Evolutionary conservation across 768 basidiomycete genomes (phyloP).

Genomic region (Boletus sensibilis): DNA sequence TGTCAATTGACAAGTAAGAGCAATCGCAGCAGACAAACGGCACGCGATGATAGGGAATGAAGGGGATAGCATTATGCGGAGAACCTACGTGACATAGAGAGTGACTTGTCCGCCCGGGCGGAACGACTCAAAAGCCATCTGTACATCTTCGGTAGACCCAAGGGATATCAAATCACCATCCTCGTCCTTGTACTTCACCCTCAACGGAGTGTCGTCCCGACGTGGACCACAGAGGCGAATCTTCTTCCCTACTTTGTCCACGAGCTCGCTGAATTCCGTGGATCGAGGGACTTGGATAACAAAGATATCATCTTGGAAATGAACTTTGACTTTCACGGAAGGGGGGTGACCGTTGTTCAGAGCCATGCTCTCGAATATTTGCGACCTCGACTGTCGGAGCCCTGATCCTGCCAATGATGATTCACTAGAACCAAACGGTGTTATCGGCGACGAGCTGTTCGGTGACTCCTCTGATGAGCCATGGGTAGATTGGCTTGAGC

Average conservation of each 20-base stretch:
- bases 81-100: constrained; percentile 67
- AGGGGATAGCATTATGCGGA: background rate
- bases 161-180: constrained; percentile 89
- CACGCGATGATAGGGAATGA: background rate
- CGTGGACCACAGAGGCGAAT: constrained; percentile 87
- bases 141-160: constrained; percentile 88
- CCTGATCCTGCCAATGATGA: constrained; percentile 64
- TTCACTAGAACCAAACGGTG: constrained; percentile 88
- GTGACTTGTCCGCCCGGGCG: constrained; percentile 79
- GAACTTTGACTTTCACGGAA: constrained; percentile 89
- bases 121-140: constrained; percentile 89
- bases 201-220: constrained; percentile 74
- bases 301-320: constrained; percentile 93
- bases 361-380: constrained; percentile 46
- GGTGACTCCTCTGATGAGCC: constrained; percentile 85
- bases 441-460: constrained; percentile 82
- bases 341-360: constrained; percentile 33
- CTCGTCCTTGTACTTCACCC: constrained; percentile 89
- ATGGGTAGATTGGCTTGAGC: constrained; percentile 75
- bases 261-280: constrained; percentile 79
- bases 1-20: constrained; percentile 7
- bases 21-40: constrained; percentile 7
- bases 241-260: constrained; percentile 90
- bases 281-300: constrained; percentile 83
- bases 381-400: constrained; percentile 55